Conservation (phyloP, 768 basidiomycete species). For the Brasilioporus rufonigricans region DNA sequence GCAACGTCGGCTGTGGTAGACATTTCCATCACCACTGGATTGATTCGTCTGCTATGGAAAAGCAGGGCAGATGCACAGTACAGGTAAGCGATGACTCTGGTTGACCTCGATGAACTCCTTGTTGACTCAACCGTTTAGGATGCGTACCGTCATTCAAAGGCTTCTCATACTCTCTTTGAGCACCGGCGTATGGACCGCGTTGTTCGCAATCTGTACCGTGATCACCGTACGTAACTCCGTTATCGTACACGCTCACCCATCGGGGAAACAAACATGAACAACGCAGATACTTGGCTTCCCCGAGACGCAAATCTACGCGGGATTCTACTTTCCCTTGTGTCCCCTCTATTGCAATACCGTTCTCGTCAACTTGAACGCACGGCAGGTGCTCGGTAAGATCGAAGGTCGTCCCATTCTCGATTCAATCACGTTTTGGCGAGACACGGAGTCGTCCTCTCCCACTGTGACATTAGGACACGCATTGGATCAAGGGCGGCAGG, state of each 20-base stretch:
- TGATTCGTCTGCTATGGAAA: slow-evolving; percentile 12
- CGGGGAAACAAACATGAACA: not conserved
- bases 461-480: not conserved
- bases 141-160: slow-evolving; percentile 15
- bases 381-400: slow-evolving; percentile 17
- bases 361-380: slow-evolving; percentile 32
- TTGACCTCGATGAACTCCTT: not conserved
- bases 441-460: not conserved
- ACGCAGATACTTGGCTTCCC: slow-evolving; percentile 1
- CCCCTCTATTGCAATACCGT: slow-evolving; percentile 26
- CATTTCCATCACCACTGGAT: slow-evolving; percentile 12
- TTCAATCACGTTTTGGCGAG: slow-evolving; percentile 6
- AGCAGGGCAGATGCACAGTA: slow-evolving; percentile 16
- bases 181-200: slow-evolving; percentile 13
- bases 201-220: slow-evolving; percentile 12
- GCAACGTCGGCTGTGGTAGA: slow-evolving; percentile 9
- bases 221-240: slow-evolving; percentile 8
- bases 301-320: slow-evolving; percentile 1
- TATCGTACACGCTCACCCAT: not conserved
- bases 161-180: slow-evolving; percentile 11
- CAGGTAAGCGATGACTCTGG: not conserved
- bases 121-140: slow-evolving; percentile 1
- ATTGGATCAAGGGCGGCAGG: not conserved
- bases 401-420: not conserved
- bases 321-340: slow-evolving; percentile 7